Base-by-base conservation (phyloP, 768 basidiomycete genomes). In the Lactarius indigo region DNA sequence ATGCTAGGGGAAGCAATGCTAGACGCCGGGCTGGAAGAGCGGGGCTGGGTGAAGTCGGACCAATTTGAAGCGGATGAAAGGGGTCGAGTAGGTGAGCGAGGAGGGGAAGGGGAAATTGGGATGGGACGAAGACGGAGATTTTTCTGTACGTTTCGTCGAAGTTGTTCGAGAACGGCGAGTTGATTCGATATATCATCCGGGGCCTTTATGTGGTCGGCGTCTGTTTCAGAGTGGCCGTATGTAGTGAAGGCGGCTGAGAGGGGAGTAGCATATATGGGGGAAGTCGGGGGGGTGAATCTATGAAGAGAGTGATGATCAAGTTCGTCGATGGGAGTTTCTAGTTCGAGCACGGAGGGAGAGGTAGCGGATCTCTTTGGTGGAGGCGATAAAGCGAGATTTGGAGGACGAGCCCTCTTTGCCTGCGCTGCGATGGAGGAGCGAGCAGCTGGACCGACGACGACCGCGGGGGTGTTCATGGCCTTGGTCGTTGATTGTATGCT, bases 91-190 rank as follows among this genome's bases (percentile, higher is more conserved):
- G 72, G 71, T 20, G 71, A 68, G 41, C 70, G 71, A 18, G 68
- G 70, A n/a, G 66, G 71, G 13, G 57, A 68, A n/a, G 62, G 74
- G 31, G 62, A 68, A 28, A 88, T 87, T 59, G 85, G 84, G 64
- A 94, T 88, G 33, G 92, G 92, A 26, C 92, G 84, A 41, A 94
- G 81, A 65, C 85, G 87, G 42, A 94, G 83, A 71, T 94, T 94
- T 76, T 86, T 82, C 76, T 88, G 85, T 2, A 94, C 89, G 71
- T 80, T 90, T 70, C 83, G 82, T 39, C 92, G 84, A 9, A 94
- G 81, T 70, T 83, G 78, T 64, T 90, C 87, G 44, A 94, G 84
- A 62, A 82, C 83, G 15, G 82, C 85, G 44, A 93, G 80, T 66
- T 89, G 89, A 68, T 85, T 84, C 18, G 84, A 82, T 63, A 93